Percentiles rank a stretch among this genome's conserved stretches.
Conservation (phyloP, 805 yeast genomes). For the Schizosaccharomyces pombe region ASM294v3 CU329670.1:495501-496000, state of each 20-base stretch:
- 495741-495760: conserved; percentile 50
- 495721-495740: conserved; percentile 30
- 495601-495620: conserved; percentile 5
- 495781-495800: conserved; percentile 19
- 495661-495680: conserved; percentile 10
- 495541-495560: conserved; percentile 15
- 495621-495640: conserved; percentile 8
- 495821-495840: background rate
- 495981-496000: background rate
- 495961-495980: conserved; percentile 4
- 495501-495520: conserved; percentile 30
- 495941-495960: conserved; percentile 30
- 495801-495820: conserved; percentile 19
- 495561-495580: conserved; percentile 16
- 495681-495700: conserved; percentile 17
- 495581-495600: conserved; percentile 11
- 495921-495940: conserved; percentile 21
- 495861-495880: background rate
- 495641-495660: conserved; percentile 11
- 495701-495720: conserved; percentile 9
- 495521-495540: conserved; percentile 12
- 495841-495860: background rate
- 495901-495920: background rate
- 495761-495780: conserved; percentile 36
- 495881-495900: background rate